These are phyloP conservation scores for Chamaenerion angustifolium DNA, from an alignment of 345 rosid genomes.

Conservation along the genomic window DNA sequence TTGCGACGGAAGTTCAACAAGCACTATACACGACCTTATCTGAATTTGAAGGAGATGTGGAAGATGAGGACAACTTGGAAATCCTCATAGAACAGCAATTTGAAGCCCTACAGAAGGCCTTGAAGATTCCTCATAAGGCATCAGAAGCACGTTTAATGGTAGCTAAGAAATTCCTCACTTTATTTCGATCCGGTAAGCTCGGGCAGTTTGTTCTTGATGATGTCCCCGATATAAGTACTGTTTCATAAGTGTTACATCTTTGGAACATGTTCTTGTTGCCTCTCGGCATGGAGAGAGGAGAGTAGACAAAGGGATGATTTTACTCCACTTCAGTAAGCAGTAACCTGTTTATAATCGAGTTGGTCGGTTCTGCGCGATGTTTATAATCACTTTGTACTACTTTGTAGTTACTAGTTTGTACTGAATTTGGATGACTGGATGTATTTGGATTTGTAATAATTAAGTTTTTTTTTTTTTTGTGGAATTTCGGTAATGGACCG, in stretches of 20 bases:
- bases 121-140: slow-evolving; percentile 60
- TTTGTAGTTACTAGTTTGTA: no score
- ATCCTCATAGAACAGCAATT: slow-evolving; percentile 69
- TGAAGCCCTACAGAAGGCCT: slow-evolving; percentile 57
- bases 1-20: slow-evolving; percentile 48
- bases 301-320: no score
- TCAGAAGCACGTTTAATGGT: slow-evolving; percentile 79
- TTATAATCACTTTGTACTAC: no score
- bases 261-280: no score
- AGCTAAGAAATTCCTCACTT: slow-evolving; percentile 76
- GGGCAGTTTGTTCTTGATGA: slow-evolving; percentile 85
- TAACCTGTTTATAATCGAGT: no score
- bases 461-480: no score
- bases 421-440: no score
- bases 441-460: no score
- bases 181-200: slow-evolving; percentile 76
- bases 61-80: slow-evolving; percentile 72
- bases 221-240: slow-evolving; percentile 33
- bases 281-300: no score
- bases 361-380: no score
- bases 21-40: slow-evolving; percentile 32
- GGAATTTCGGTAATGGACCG: no score
- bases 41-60: slow-evolving; percentile 57
- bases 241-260: neutral
- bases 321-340: no score